These are phyloP conservation scores for Ascochyta pisi DNA, from an alignment of 2,329 filamentous ascomycete genomes.

Conservation along the genomic window DNA sequence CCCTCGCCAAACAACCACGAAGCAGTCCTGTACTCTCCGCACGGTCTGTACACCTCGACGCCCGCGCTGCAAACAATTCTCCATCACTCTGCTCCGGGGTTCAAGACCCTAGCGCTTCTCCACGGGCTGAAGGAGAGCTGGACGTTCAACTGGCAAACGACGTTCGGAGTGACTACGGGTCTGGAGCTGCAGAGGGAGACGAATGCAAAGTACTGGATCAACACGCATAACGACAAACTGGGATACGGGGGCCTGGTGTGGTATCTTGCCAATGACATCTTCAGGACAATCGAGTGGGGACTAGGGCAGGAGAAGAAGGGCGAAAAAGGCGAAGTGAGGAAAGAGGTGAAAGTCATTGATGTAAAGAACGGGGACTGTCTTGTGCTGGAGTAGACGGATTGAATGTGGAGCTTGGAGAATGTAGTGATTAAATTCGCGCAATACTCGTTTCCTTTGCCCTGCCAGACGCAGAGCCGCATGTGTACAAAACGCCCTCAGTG, in stretches of 20 bases:
- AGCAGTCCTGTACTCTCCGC: slow-evolving; percentile 14
- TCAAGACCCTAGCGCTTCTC: slow-evolving; percentile 8
- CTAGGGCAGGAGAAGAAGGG: slow-evolving; percentile 1
- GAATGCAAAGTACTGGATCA: slow-evolving; percentile 11
- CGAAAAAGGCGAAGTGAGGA: neutral
- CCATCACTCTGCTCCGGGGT: neutral
- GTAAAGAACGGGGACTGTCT: slow-evolving; percentile 2
- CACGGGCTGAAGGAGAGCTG: slow-evolving; percentile 16
- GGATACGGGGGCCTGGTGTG: slow-evolving; percentile 8
- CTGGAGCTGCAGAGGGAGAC: slow-evolving; percentile 7
- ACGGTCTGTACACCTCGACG: slow-evolving; percentile 7
- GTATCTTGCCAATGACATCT: slow-evolving; percentile 3
- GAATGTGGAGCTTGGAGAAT: neutral
- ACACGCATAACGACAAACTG: slow-evolving; percentile 13
- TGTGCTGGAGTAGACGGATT: neutral
- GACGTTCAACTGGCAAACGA: slow-evolving; percentile 6
- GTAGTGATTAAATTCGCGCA: slow-evolving; percentile 7
- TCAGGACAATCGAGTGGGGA: slow-evolving; percentile 6
- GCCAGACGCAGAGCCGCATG: slow-evolving; percentile 6
- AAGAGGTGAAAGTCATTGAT: slow-evolving; percentile 1
- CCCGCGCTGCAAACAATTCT: slow-evolving; percentile 15
- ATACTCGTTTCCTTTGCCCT: neutral
- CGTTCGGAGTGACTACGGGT: slow-evolving; percentile 6
- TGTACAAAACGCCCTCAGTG: neutral
- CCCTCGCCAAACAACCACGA: slow-evolving; percentile 5